A percentile compares a stretch with the other conserved stretches of the same genome.
These are phyloP conservation scores for Lizanozyma gosingica DNA, from an alignment of 1,139 yeast species.

Conservation along the genomic window DNA sequence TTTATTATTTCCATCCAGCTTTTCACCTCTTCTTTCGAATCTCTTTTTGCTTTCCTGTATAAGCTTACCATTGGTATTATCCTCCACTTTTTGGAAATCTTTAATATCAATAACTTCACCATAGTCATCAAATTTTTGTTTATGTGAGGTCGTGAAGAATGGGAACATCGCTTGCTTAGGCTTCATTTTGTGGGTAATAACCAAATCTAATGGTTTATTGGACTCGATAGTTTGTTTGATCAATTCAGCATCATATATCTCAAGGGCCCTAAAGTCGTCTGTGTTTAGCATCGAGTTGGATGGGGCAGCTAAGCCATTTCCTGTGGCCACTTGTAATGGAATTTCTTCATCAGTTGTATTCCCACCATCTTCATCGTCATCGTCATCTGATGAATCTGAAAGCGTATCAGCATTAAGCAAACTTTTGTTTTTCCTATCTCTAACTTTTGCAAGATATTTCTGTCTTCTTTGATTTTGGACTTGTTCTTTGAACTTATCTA, in stretches of 20 bases:
- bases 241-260: conserved; percentile 33
- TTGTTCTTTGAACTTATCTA: conserved; percentile 36
- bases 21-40: conserved; percentile 9
- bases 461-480: conserved; percentile 37
- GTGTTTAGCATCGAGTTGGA: neutral
- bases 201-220: conserved; percentile 48
- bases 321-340: conserved; percentile 6
- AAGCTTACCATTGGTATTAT: conserved; percentile 27
- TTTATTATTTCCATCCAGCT: conserved; percentile 10
- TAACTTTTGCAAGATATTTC: conserved; percentile 42
- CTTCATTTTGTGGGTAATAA: conserved; percentile 45
- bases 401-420: conserved; percentile 38
- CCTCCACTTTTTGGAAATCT: conserved; percentile 58
- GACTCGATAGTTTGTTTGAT: conserved; percentile 31
- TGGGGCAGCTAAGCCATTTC: conserved; percentile 6
- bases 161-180: conserved; percentile 79
- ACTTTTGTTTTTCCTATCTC: conserved; percentile 48
- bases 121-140: conserved; percentile 70
- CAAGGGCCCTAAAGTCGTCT: conserved; percentile 29
- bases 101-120: conserved; percentile 63
- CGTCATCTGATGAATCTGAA: conserved; percentile 30
- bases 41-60: conserved; percentile 21
- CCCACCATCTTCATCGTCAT: conserved; percentile 27
- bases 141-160: conserved; percentile 37
- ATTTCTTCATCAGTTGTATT: conserved; percentile 5